Evolutionary conservation across 2,329 filamentous ascomycete species (phyloP).

Genomic region (Ramichloridium luteum): DNA sequence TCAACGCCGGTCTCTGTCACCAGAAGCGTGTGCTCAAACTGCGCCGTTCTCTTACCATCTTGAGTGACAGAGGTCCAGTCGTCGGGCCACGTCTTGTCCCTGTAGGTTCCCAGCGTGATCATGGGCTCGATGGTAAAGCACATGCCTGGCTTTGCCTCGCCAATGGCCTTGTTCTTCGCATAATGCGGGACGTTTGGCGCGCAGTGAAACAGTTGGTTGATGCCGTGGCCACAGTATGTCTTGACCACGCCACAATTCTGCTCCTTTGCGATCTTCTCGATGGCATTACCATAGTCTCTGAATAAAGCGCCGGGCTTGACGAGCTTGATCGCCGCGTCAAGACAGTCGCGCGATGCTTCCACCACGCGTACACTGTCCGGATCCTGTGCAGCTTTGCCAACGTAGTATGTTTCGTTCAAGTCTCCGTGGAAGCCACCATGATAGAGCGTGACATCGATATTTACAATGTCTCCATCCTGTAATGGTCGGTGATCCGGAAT

Average conservation of each 20-base stretch:
- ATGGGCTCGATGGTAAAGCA: slow-evolving; percentile 99
- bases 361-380: slow-evolving; percentile 81
- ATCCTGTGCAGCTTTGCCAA: slow-evolving; percentile 74
- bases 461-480: slow-evolving; percentile 87
- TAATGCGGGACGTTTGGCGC: slow-evolving; percentile 94
- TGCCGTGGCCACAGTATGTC: slow-evolving; percentile 91
- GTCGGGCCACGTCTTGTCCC: slow-evolving; percentile 93
- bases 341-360: slow-evolving; percentile 76
- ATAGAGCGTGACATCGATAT: slow-evolving; percentile 91
- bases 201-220: slow-evolving; percentile 87
- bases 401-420: slow-evolving; percentile 97
- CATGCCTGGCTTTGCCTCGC: slow-evolving; percentile 89
- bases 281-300: slow-evolving; percentile 84
- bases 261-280: slow-evolving; percentile 87
- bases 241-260: slow-evolving; percentile 81
- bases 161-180: slow-evolving; percentile 94
- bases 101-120: slow-evolving; percentile 84
- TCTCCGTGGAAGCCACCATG: slow-evolving; percentile 93
- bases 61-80: slow-evolving; percentile 95
- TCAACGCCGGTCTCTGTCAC: slow-evolving; percentile 76
- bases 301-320: slow-evolving; percentile 91
- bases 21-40: slow-evolving; percentile 82
- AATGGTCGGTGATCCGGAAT: slow-evolving; percentile 86
- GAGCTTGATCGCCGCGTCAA: slow-evolving; percentile 80
- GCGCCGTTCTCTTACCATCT: slow-evolving; percentile 80